Percentiles rank a stretch among this genome's conserved stretches.
Conservation (phyloP, 495 filamentous ascomycete species). For the Aspergillus biplanus region DNA sequence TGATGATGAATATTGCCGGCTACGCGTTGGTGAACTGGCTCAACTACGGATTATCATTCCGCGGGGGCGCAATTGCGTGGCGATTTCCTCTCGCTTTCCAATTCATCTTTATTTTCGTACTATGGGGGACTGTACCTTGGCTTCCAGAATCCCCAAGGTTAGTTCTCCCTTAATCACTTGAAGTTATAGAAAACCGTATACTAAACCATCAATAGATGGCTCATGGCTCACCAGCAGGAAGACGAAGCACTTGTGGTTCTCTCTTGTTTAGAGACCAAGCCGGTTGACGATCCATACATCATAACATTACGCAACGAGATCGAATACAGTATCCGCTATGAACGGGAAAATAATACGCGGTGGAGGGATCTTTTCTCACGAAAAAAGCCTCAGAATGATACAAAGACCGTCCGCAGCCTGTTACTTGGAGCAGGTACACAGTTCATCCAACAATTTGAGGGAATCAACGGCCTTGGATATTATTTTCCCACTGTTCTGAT, state of each 20-base stretch:
- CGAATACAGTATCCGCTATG: slow-evolving; percentile 50
- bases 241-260: slow-evolving; percentile 54
- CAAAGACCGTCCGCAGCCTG: slow-evolving; percentile 51
- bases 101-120: slow-evolving; percentile 55
- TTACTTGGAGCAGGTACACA: slow-evolving; percentile 57
- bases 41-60: slow-evolving; percentile 58
- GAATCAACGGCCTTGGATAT: slow-evolving; percentile 54
- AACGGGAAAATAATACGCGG: slow-evolving; percentile 49
- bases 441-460: slow-evolving; percentile 55
- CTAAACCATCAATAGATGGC: slow-evolving; percentile 39
- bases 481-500: slow-evolving; percentile 56
- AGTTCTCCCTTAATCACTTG: background rate
- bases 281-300: slow-evolving; percentile 51
- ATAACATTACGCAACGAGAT: slow-evolving; percentile 52
- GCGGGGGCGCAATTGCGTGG: slow-evolving; percentile 50
- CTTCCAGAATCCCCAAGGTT: slow-evolving; percentile 60
- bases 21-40: slow-evolving; percentile 59
- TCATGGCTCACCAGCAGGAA: slow-evolving; percentile 46
- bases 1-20: slow-evolving; percentile 64
- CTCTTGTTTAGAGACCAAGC: slow-evolving; percentile 49
- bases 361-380: slow-evolving; percentile 52
- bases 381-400: slow-evolving; percentile 37
- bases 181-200: too few relatives aligned
- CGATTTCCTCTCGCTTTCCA: slow-evolving; percentile 57
- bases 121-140: slow-evolving; percentile 55